Base-by-base conservation (phyloP, 768 basidiomycete species). In the Rhodotorula diobovata region DNA sequence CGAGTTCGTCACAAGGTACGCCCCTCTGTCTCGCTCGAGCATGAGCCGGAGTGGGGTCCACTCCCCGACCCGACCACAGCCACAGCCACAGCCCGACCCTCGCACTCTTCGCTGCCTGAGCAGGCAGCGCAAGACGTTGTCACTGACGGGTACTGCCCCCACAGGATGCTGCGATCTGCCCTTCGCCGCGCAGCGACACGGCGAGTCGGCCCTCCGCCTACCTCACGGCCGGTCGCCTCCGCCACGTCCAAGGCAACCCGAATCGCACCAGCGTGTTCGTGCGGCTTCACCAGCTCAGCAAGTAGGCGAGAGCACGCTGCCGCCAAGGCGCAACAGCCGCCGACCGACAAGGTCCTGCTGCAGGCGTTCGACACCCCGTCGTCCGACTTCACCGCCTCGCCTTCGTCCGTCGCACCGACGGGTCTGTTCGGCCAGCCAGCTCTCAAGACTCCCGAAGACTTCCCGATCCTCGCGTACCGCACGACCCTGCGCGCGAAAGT, bases 371-470 rank as follows among this genome's bases (percentile, higher is more conserved):
- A 72, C 67, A 57, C 55, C 32, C 71, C 67, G 28, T 43, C 71
- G 0, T 37, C 56, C 25, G 37, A 64, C 18, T 68, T 43, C 67
- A 34, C 66, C 23, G 28, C 73, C 14, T 59, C 67, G 1, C 63
- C 63, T 4, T 56, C 61, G 0, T 35, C 63, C 32, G 34, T 30
- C 25, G 18, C 58, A 0, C 34, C 66, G 2, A 32, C 90, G 4
- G 96, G 96, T 34, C 85, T 98, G 46, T 98, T 99, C 80, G 86
- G 87, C 25, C 90, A 96, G 74, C 84, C 86, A 0, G 83, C 85
- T 28, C 84, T 99, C 46, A 86, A 85, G 8, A 82, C 86, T 37
- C 91, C 94, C 0, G 78, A 83, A 1, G 86, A 87, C 34, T 87
- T 98, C 58, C 83, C 86, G 61, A 83, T 85, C 2, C 84, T 98